These are phyloP conservation scores for Gossypium bickii DNA, from an alignment of 345 rosid species.

Conservation along the genomic window DNA sequence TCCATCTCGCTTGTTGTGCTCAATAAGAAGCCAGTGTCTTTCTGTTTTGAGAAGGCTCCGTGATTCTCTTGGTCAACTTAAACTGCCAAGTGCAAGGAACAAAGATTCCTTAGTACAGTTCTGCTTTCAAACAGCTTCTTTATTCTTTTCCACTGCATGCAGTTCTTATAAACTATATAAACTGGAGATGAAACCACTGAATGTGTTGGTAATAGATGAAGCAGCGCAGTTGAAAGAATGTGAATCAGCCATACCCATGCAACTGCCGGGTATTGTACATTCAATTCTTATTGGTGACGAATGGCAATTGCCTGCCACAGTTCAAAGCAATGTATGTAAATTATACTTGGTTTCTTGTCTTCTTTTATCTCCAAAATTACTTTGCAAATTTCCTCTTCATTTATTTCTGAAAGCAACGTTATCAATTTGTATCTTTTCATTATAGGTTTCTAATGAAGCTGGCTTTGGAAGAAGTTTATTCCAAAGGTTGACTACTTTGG, in stretches of 20 bases:
- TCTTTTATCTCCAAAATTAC: not conserved
- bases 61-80: conserved; percentile 16
- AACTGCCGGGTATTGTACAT: conserved; percentile 35
- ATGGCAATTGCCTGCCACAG: conserved; percentile 47
- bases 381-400: not conserved
- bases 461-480: conserved; percentile 66
- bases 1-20: not conserved
- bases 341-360: not conserved
- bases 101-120: conserved; percentile 12
- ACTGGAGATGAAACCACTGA: conserved; percentile 23
- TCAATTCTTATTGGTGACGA: conserved; percentile 51
- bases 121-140: conserved; percentile 31
- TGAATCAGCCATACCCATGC: conserved; percentile 51
- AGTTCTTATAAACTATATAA: conserved; percentile 31
- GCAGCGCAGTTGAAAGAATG: conserved; percentile 62
- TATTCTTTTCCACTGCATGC: conserved; percentile 44
- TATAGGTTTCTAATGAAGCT: conserved; percentile 34
- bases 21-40: conserved; percentile 29
- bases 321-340: conserved; percentile 38
- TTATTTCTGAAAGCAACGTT: not conserved
- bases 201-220: conserved; percentile 51
- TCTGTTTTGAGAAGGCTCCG: conserved; percentile 12
- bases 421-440: not conserved
- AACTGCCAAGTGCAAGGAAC: conserved; percentile 22
- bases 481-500: conserved; percentile 47